Conservation (phyloP, 495 filamentous ascomycete species). For the Geopyxis carbonaria region DNA sequence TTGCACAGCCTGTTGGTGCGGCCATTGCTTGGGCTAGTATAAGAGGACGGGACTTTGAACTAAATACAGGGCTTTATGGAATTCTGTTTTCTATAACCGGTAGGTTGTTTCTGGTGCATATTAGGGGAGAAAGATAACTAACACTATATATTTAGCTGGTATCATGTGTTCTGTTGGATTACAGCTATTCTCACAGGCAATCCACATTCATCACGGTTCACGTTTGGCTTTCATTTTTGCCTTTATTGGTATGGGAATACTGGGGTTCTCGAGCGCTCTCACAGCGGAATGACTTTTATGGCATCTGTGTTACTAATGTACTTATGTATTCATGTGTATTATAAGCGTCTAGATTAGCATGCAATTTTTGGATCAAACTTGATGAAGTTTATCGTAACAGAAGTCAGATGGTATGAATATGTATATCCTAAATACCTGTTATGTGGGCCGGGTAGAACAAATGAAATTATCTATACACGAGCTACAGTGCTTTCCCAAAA, state of each 20-base stretch:
- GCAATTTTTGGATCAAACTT: too few species aligned
- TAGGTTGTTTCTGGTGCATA: slow-evolving; percentile 2
- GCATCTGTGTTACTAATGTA: too few species aligned
- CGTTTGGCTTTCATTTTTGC: slow-evolving; percentile 68
- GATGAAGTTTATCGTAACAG: too few species aligned
- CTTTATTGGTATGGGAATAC: slow-evolving; percentile 73
- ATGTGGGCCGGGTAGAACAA: too few species aligned
- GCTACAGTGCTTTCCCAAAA: too few species aligned
- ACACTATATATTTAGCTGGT: slow-evolving; percentile 36
- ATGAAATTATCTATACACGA: too few species aligned
- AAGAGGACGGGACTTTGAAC: slow-evolving; percentile 33
- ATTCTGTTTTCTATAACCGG: slow-evolving; percentile 68
- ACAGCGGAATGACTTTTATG: slow-evolving; percentile 39
- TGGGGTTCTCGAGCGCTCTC: slow-evolving; percentile 76
- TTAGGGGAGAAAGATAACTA: neutral
- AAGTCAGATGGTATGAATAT: too few species aligned
- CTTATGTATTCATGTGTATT: too few species aligned
- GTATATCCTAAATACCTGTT: too few species aligned
- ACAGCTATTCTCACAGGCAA: slow-evolving; percentile 72
- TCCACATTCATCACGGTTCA: slow-evolving; percentile 63
- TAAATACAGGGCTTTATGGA: slow-evolving; percentile 62
- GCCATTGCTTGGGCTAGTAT: slow-evolving; percentile 66
- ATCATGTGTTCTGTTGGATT: slow-evolving; percentile 89
- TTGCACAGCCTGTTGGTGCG: slow-evolving; percentile 75
- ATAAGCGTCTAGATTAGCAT: too few species aligned